Evolutionary conservation across 2,329 filamentous ascomycete genomes (phyloP), one percentile per base, ranked within the genome.

Genomic region (Aspergillus japonicus): DNA sequence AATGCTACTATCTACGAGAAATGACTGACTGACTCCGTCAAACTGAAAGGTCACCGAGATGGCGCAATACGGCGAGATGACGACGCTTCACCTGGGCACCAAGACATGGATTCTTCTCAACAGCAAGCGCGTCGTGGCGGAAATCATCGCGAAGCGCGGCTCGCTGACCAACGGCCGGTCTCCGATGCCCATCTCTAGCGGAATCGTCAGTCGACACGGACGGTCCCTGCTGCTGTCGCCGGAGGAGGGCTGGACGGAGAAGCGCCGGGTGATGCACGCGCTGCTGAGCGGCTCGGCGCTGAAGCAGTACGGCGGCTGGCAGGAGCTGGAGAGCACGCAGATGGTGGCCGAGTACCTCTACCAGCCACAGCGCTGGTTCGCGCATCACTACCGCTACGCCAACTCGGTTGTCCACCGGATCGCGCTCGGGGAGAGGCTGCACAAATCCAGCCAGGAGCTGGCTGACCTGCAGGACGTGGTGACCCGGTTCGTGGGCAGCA

Each of bases 21-120:
- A 2, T 29, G 26, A 8, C 26, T 8, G 26, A 29, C 26, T 8
- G 26, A 29, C 2, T 29, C 26, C 11, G 4, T 8, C 4, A 12
- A 10, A 24, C 11, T 19, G 7, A 16, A 42, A 26, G 4, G 14
- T 19, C 3, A 31, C 14, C 47, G n/a, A 44, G 14, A 19, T 14
- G 33, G n/a, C 33, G 65, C 19, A 62, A 21, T 73, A 71, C 63
- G 71, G 71, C 12, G 72, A 73, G 54, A 74, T 75, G 72, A 66
- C 68, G 5, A 74, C 72, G 0, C 19, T 71, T 0, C 71, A 71
- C 24, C 59, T 73, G 2, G 72, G 72, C 4, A 70, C 69, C 29
- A 77, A 76, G 57, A 80, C 75, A 1, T 80, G 75, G 75, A 68
- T 81, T 19, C 66, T 80, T 16, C 71, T 81, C 5, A 81, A 81